A percentile compares a stretch with the other conserved stretches of the same genome.
Conservation (phyloP, 306 rosid genomes). For the Begonia fuchsioides region DNA sequence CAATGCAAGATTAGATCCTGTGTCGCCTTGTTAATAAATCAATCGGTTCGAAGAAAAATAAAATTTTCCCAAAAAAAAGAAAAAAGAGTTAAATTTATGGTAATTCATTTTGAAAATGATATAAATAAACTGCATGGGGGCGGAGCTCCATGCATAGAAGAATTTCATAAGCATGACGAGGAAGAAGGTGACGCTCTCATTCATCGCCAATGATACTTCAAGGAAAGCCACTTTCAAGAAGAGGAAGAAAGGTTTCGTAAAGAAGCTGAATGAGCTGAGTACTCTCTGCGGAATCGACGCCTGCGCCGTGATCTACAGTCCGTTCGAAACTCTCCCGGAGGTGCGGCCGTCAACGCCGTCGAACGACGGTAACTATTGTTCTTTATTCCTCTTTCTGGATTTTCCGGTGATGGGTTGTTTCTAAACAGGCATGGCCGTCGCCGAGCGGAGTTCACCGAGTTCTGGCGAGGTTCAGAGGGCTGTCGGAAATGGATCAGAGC, state of each 20-base stretch:
- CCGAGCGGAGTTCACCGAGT: conserved; percentile 3
- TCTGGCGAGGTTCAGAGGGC: conserved; percentile 5
- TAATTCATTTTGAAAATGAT: too few relatives aligned
- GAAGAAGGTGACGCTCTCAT: conserved; percentile 13
- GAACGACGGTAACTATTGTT: too few relatives aligned
- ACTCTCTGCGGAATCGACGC: conserved; percentile 28
- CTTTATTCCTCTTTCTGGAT: too few relatives aligned
- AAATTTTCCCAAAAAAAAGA: too few relatives aligned
- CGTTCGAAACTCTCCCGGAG: conserved; percentile 14
- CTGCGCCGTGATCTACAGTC: conserved; percentile 25
- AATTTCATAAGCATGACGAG: conserved; percentile 14
- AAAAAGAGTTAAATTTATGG: too few relatives aligned
- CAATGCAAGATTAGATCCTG: too few relatives aligned
- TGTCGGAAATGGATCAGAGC: conserved; percentile 21
- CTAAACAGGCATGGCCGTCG: too few relatives aligned
- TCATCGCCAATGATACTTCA: conserved; percentile 9
- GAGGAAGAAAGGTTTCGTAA: conserved; percentile 11
- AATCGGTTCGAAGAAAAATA: too few relatives aligned
- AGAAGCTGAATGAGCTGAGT: conserved; percentile 5
- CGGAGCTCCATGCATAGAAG: too few relatives aligned
- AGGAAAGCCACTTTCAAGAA: conserved; percentile 20
- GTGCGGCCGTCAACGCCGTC: conserved; percentile 19
- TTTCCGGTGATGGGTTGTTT: too few relatives aligned
- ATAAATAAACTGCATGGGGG: too few relatives aligned
- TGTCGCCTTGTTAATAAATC: too few relatives aligned